These are phyloP conservation scores for Macadamia integrifolia DNA, from an alignment of 164 flowering plant species.

Conservation along the genomic window DNA sequence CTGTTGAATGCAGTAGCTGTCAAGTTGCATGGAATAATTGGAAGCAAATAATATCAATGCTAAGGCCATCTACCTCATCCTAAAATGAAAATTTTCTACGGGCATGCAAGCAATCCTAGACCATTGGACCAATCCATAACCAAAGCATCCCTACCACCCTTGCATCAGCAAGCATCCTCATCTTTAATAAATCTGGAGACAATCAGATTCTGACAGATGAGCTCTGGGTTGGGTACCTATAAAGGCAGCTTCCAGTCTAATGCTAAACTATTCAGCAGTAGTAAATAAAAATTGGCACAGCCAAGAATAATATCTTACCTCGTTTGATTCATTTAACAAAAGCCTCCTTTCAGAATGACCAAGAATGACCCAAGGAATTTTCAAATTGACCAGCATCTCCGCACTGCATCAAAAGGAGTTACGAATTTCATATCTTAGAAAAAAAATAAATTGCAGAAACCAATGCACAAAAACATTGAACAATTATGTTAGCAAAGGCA, in stretches of 20 bases:
- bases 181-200: background rate
- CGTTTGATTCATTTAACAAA: constrained; percentile 48
- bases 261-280: background rate
- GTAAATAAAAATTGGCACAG: background rate
- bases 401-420: constrained; percentile 32
- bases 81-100: too few relatives aligned
- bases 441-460: background rate
- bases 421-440: background rate
- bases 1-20: too few relatives aligned
- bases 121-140: too few relatives aligned
- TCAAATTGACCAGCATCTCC: constrained; percentile 61
- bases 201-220: background rate
- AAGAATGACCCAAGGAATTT: constrained; percentile 62
- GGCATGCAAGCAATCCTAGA: too few relatives aligned
- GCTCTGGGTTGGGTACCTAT: background rate
- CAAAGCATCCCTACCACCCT: background rate
- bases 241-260: background rate
- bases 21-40: too few relatives aligned
- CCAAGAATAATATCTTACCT: constrained; percentile 24
- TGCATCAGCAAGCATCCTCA: background rate
- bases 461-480: too few relatives aligned
- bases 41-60: too few relatives aligned
- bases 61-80: too few relatives aligned
- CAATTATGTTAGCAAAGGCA: too few relatives aligned
- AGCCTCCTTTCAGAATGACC: constrained; percentile 67